Conservation (phyloP, 1,284 basidiomycete genomes). For the Leccinum solheimii region DNA sequence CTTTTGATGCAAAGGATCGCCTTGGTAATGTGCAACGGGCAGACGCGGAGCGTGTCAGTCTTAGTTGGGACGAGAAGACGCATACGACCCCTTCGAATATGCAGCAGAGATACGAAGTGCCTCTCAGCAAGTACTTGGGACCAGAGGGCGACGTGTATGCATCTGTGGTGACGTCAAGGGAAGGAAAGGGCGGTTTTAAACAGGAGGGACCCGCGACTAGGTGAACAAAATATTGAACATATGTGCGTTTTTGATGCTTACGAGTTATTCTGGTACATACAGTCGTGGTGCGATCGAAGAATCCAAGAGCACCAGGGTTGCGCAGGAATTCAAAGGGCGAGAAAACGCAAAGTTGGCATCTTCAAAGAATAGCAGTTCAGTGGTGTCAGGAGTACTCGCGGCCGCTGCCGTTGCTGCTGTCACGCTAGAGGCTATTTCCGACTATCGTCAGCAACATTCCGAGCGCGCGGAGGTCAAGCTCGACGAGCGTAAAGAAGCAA, state of each 20-base stretch:
- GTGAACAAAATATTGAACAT: constrained; percentile 3
- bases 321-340: not conserved
- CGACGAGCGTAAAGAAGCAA: not conserved
- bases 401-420: constrained; percentile 12
- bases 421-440: constrained; percentile 13
- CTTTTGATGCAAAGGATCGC: not conserved
- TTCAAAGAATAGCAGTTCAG: constrained; percentile 10
- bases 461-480: not conserved
- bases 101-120: constrained; percentile 20
- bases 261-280: not conserved
- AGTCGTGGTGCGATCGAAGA: not conserved
- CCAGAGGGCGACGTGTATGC: not conserved
- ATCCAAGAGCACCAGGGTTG: not conserved
- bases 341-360: not conserved
- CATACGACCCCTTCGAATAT: not conserved
- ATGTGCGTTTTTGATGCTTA: constrained; percentile 2
- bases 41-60: not conserved
- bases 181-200: not conserved
- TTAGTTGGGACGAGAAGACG: constrained; percentile 8
- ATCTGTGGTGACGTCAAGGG: not conserved
- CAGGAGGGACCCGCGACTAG: not conserved
- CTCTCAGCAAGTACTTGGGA: constrained; percentile 17
- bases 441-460: constrained; percentile 6
- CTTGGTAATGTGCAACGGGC: not conserved
- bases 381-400: constrained; percentile 14